Evolutionary conservation across 2,329 filamentous ascomycete species (phyloP), one percentile per base, ranked within the genome.

Genomic region (Phoma sp.): DNA sequence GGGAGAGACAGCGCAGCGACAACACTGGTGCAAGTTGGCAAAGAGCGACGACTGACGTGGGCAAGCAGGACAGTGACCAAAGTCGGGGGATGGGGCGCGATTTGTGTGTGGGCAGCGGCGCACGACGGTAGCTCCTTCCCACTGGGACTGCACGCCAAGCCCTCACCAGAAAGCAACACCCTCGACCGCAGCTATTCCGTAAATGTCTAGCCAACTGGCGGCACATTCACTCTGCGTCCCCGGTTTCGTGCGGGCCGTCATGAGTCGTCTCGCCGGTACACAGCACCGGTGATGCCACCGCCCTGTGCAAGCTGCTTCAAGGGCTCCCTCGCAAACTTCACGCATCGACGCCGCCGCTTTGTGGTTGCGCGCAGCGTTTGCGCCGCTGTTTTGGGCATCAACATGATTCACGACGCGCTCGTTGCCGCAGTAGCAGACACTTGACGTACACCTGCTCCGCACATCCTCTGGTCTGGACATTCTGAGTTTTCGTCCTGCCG

Each of bases 71-170:
- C 45, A 54, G 47, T 21, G 29, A 47, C 38, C 53, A 54, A 53
- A 61, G 58, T 61, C 59, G 62, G 60, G 60, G 60, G 61, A 60
- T 58, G 65, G 64, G 61, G 62, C 59, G 62, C 52, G 61, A 67
- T 61, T 66, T 64, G 57, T 66, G 63, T 65, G 63, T 62, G 63
- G 56, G 57, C 55, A 60, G 51, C 53, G 60, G 56, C 49, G 55
- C 56, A 62, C 57, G 52, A 59, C 61, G 53, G 50, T 54, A 56
- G 52, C 53, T 49, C 54, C 59, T 51, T 57, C 42, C 53, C 57
- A 51, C 38, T 42, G 57, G 43, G 53, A 57, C 46, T 53, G 55
- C 57, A 50, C 32, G 62, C 62, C 63, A 66, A 64, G 65, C 40
- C 42, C 40, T 40, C 57, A 56, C 55, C 56, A 59, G 50, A 53